Conservation (phyloP, 1,139 yeast genomes). For the Geotrichum australiense region DNA sequence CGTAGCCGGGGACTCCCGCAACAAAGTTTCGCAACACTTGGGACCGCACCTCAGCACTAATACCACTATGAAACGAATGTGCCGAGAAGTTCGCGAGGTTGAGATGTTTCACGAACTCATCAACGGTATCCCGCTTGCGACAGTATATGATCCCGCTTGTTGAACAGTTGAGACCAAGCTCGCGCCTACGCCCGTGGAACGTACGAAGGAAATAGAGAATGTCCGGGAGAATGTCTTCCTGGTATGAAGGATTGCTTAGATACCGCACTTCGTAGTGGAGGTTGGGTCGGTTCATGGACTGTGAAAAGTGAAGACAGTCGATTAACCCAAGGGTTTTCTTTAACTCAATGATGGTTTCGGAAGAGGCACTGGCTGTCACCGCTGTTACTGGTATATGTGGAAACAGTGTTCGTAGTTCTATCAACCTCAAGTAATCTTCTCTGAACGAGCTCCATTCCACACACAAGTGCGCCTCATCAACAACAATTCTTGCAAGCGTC, state of each 20-base stretch:
- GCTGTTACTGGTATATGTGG: slow-evolving; percentile 82
- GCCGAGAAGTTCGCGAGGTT: slow-evolving; percentile 52
- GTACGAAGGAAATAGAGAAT: slow-evolving; percentile 47
- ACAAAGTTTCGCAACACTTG: slow-evolving; percentile 65
- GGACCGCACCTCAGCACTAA: slow-evolving; percentile 60
- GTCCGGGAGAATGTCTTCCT: slow-evolving; percentile 44
- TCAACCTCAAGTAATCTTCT: slow-evolving; percentile 73
- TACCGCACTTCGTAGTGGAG: slow-evolving; percentile 64
- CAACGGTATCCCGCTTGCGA: slow-evolving; percentile 77
- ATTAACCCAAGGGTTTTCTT: slow-evolving; percentile 22
- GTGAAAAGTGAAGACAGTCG: slow-evolving; percentile 18
- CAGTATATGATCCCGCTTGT: slow-evolving; percentile 77
- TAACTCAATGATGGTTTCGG: slow-evolving; percentile 24
- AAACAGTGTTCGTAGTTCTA: slow-evolving; percentile 57
- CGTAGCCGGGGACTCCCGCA: slow-evolving; percentile 24
- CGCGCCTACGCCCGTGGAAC: slow-evolving; percentile 36
- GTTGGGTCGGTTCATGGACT: slow-evolving; percentile 63
- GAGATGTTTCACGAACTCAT: slow-evolving; percentile 57
- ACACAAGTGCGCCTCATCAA: slow-evolving; percentile 90
- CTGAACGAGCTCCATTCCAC: slow-evolving; percentile 92
- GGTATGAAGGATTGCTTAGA: slow-evolving; percentile 32
- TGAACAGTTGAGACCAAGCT: slow-evolving; percentile 17
- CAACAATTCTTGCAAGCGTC: slow-evolving; percentile 48
- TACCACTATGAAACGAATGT: slow-evolving; percentile 79
- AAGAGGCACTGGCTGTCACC: slow-evolving; percentile 71